phyloP scores from a whole-genome alignment of 139 green algal genomes.

The Closterium sp. region DNA sequence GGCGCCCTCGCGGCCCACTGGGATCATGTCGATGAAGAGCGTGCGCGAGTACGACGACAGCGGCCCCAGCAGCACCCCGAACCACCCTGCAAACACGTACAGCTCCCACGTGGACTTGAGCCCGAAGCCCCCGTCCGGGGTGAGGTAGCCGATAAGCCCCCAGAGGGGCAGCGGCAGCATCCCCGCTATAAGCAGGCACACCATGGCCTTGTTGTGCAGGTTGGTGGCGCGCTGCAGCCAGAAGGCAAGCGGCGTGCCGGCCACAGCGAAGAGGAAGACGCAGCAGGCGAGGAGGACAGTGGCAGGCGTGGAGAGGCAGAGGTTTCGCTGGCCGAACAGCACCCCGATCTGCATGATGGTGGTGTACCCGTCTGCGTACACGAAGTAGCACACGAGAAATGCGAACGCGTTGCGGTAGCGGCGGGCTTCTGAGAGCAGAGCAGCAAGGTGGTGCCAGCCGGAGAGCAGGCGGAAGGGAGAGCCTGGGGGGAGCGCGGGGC shows the following conservation, averaged over 20 bases:
- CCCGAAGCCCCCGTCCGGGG: neutral
- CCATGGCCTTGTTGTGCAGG: constrained; percentile 23
- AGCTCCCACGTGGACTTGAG: constrained; percentile 31
- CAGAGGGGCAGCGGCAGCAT: constrained; percentile 17
- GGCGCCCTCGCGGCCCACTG: constrained; percentile 9
- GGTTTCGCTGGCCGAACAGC: constrained; percentile 15
- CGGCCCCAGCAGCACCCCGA: constrained; percentile 11
- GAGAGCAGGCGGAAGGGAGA: neutral
- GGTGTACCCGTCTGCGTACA: constrained; percentile 27
- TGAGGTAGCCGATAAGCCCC: constrained; percentile 14
- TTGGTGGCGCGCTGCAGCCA: neutral
- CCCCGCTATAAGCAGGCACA: constrained; percentile 15
- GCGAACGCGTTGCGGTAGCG: constrained; percentile 6
- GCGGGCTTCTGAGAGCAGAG: neutral
- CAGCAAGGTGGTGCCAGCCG: neutral
- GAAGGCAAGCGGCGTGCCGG: neutral
- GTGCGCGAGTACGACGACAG: constrained; percentile 20
- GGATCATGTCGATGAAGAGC: constrained; percentile 37
- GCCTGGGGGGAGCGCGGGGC: neutral
- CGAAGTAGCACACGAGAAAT: constrained; percentile 24
- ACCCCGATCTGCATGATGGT: constrained; percentile 18
- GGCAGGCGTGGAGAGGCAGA: constrained; percentile 16
- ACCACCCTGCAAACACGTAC: constrained; percentile 34
- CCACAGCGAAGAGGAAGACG: neutral
- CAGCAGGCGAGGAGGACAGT: constrained; percentile 5